These are phyloP conservation scores for Colletotrichum sp. DNA, from an alignment of 2,329 filamentous ascomycete genomes.

Conservation along the genomic window DNA sequence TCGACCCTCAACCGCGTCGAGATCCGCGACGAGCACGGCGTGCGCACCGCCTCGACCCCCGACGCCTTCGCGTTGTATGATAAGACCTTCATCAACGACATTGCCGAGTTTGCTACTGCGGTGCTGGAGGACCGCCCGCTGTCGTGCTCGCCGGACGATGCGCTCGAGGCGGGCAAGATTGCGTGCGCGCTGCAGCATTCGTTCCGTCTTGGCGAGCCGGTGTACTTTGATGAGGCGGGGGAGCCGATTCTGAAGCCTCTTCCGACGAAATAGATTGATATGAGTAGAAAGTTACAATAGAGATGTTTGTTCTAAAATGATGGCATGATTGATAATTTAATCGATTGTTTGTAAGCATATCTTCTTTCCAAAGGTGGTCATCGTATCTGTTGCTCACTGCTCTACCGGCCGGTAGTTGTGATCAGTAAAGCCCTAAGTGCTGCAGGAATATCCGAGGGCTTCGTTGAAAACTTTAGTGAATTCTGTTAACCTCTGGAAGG, in stretches of 20 bases:
- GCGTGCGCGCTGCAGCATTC: neutral
- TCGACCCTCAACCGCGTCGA: constrained; percentile 9
- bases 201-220: neutral
- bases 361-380: too few species aligned
- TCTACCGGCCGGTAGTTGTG: too few species aligned
- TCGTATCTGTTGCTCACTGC: too few species aligned
- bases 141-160: neutral
- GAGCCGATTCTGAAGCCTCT: neutral
- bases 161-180: neutral
- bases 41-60: neutral
- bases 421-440: too few species aligned
- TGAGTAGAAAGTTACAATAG: neutral
- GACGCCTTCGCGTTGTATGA: neutral
- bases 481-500: too few species aligned
- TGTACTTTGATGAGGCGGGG: neutral
- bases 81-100: neutral
- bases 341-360: too few species aligned
- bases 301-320: too few species aligned
- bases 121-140: neutral
- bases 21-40: neutral
- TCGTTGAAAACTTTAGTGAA: too few species aligned
- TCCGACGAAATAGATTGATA: neutral
- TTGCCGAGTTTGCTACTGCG: neutral
- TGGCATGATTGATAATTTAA: too few species aligned
- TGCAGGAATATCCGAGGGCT: too few species aligned